Evolutionary conservation across 2,329 filamentous ascomycete species (phyloP).

Genomic region (Podosphaera xanthii): DNA sequence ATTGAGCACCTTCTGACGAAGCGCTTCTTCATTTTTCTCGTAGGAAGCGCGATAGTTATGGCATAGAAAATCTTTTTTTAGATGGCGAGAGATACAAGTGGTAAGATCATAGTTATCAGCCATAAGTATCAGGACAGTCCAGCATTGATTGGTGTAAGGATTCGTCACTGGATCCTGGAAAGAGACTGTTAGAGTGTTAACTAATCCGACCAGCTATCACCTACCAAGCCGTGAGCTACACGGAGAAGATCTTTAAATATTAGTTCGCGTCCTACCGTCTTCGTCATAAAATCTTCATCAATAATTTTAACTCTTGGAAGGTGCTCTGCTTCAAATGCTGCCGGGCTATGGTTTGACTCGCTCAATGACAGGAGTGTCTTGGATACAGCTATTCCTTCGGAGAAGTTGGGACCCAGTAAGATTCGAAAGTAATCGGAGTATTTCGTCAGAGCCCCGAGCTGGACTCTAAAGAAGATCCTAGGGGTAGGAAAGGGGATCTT

Average conservation of each 20-base stretch:
- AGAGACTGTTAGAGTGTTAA: constrained; percentile 1
- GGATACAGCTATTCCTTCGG: constrained; percentile 33
- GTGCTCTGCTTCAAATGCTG: constrained; percentile 24
- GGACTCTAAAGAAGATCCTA: constrained; percentile 31
- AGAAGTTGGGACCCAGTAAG: constrained; percentile 41
- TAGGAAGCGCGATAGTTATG: constrained; percentile 31
- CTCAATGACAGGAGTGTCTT: constrained; percentile 21
- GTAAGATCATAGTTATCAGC: constrained; percentile 53
- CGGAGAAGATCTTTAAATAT: constrained; percentile 45
- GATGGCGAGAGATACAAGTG: constrained; percentile 27
- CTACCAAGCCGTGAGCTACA: constrained; percentile 35
- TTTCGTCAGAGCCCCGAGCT: constrained; percentile 29
- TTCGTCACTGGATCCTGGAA: constrained; percentile 12
- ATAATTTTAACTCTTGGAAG: constrained; percentile 42
- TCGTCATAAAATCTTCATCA: constrained; percentile 46
- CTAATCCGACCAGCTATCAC: neutral
- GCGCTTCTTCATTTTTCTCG: constrained; percentile 33
- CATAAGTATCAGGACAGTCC: constrained; percentile 44
- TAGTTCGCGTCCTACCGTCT: constrained; percentile 32
- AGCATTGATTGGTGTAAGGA: constrained; percentile 31
- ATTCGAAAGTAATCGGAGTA: constrained; percentile 49
- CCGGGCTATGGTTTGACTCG: constrained; percentile 22
- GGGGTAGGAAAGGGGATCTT: constrained; percentile 11
- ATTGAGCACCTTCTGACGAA: constrained; percentile 47
- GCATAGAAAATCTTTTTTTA: constrained; percentile 23